Base-by-base conservation (phyloP, 2,329 filamentous ascomycete genomes). In the Magnaporthales sp. region DNA sequence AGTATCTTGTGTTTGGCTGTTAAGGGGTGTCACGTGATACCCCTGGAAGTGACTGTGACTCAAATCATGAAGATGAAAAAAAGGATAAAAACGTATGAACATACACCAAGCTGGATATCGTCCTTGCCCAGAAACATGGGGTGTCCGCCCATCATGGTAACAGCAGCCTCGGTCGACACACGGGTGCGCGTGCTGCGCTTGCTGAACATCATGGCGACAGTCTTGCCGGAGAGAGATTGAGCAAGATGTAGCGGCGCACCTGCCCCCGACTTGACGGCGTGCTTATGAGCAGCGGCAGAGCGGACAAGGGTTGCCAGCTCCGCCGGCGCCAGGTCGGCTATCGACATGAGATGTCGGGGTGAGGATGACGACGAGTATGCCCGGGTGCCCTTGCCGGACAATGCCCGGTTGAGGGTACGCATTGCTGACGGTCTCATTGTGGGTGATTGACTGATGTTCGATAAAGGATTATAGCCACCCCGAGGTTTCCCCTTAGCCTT, bases 81-180 rank as follows among this genome's bases (percentile, higher is more conserved):
- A 30, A 66, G 38, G 9, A 26, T 13, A 60, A 46, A 29, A 26
- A 51, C 61, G 54, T 58, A 19, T n/a, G 22, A n/a, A 67, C 84
- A 70, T 77, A 91, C 95, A 65, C 95, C 95, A 24, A 99, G 84
- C 78, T 99, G 95, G 69, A 99, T 99, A 75, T 99, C 95, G 66
- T 96, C 90, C 75, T 93, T 95, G 73, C 93, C 93, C 67, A 99
- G 79, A 76, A 99, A 99, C 93, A 99, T 97, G 26, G 95, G 89
- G 73, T 97, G 91, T 0, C 94, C 95, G 51, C 93, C 93, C 82
- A 99, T 85, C 68, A 91, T 82, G n/a, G 90, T 86, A 51, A 97
- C 89, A 13, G 95, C 95, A 8, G 90, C 90, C 81, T 99, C 95
- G 1, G 93, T 97, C 1, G 93, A 97, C 32, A 99, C 89, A 69